Conservation (phyloP, 129 eudicot genomes). For the Rutidosis leptorrhynchoides region DNA sequence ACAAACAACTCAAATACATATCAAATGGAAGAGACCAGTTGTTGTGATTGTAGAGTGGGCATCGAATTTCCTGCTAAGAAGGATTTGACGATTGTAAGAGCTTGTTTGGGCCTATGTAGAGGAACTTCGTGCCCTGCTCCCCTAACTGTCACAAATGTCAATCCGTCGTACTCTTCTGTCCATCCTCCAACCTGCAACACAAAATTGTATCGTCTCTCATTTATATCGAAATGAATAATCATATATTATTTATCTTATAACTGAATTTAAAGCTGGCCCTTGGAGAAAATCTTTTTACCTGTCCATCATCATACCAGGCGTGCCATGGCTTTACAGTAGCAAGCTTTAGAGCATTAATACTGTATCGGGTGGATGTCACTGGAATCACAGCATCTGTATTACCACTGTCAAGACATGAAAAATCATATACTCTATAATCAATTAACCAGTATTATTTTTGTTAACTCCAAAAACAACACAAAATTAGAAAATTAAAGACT, state of each 20-base stretch:
- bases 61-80: constrained; percentile 64
- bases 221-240: constrained; percentile 11
- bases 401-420: constrained; percentile 49
- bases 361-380: constrained; percentile 81
- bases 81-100: constrained; percentile 58
- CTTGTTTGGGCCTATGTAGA: constrained; percentile 71
- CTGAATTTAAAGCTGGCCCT: no score
- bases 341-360: constrained; percentile 75
- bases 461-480: no score
- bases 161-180: constrained; percentile 69
- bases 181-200: constrained; percentile 82
- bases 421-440: no score
- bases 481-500: no score
- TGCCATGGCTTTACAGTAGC: constrained; percentile 72
- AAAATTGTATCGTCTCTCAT: not conserved
- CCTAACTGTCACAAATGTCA: constrained; percentile 75
- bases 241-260: no score
- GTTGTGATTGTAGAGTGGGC: no score
- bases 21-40: no score
- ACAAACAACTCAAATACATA: no score
- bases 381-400: constrained; percentile 91
- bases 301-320: constrained; percentile 93
- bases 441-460: no score
- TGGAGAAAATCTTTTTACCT: no score
- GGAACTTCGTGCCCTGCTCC: constrained; percentile 97